Conservation (phyloP, 257 asterid species). For the Lithospermum erythrorhizon region DNA sequence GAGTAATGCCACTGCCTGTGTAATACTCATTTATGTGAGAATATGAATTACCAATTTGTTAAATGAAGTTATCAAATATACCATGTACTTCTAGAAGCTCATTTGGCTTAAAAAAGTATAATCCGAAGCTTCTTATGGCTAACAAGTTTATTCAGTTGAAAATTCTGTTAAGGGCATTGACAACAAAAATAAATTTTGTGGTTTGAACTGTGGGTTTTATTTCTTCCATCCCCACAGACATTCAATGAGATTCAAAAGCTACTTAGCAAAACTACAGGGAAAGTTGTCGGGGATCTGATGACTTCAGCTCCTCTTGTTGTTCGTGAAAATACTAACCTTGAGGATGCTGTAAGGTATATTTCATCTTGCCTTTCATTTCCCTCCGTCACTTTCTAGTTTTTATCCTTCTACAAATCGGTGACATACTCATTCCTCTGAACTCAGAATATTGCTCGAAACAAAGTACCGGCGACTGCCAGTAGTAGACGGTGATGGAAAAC, state of each 20-base stretch:
- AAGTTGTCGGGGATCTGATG: conserved; percentile 84
- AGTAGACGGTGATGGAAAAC: conserved; percentile 69
- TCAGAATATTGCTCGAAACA: conserved; percentile 68
- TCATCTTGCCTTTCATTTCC: neutral
- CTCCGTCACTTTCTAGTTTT: neutral
- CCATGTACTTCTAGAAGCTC: too few species aligned
- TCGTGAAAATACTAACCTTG: conserved; percentile 69
- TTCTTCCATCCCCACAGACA: conserved; percentile 28
- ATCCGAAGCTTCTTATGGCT: neutral
- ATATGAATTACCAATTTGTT: too few species aligned
- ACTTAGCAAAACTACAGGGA: conserved; percentile 68
- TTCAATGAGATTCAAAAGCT: conserved; percentile 79
- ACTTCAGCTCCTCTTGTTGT: conserved; percentile 66
- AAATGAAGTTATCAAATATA: too few species aligned
- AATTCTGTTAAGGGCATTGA: too few species aligned
- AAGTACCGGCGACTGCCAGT: conserved; percentile 86
- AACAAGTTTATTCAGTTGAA: neutral
- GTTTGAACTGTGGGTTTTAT: too few species aligned
- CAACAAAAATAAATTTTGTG: too few species aligned
- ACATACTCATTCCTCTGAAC: neutral
- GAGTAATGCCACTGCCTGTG: neutral
- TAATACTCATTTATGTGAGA: neutral
- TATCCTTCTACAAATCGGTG: neutral
- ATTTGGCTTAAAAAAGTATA: neutral
- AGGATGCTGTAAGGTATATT: conserved; percentile 74